phyloP scores from a whole-genome alignment of 768 basidiomycete species.

The Chiua virens region DNA sequence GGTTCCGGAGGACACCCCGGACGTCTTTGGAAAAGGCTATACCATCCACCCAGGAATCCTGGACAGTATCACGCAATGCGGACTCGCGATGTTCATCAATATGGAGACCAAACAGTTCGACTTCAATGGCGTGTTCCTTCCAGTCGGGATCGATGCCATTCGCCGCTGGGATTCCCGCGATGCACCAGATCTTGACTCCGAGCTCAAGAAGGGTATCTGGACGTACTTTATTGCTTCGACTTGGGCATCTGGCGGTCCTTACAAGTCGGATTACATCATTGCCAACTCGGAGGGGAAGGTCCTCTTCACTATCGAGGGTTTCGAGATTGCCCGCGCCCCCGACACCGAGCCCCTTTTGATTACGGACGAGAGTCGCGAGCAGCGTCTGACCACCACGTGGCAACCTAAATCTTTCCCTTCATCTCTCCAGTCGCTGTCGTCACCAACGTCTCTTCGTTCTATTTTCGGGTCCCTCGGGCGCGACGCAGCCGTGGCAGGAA shows the following conservation, averaged over 20 bases:
- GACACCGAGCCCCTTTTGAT: constrained; percentile 27
- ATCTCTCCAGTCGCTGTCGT: constrained; percentile 5
- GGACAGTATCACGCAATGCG: constrained; percentile 33
- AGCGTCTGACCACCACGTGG: constrained; percentile 33
- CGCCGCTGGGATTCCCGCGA: constrained; percentile 31
- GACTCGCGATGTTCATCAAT: constrained; percentile 31
- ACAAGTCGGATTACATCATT: constrained; percentile 28
- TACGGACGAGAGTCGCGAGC: constrained; percentile 25
- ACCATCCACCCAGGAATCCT: constrained; percentile 34
- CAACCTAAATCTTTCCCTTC: constrained; percentile 30
- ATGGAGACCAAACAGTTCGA: constrained; percentile 31
- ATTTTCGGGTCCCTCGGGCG: constrained; percentile 18
- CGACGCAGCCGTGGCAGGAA: constrained; percentile 17
- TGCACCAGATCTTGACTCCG: constrained; percentile 22
- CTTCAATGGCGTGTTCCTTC: constrained; percentile 32
- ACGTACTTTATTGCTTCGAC: constrained; percentile 25
- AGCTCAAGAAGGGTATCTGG: constrained; percentile 31
- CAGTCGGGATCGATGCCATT: constrained; percentile 30
- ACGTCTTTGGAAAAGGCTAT: constrained; percentile 32
- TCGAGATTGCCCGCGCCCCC: constrained; percentile 34
- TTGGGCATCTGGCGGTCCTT: constrained; percentile 26
- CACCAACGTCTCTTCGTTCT: constrained; percentile 8
- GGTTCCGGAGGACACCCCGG: constrained; percentile 20
- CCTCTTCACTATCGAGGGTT: constrained; percentile 34
- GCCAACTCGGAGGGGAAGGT: constrained; percentile 29